Evolutionary conservation across 2,329 filamentous ascomycete genomes (phyloP).

Genomic region (Neophaeococcomyces aloes): DNA sequence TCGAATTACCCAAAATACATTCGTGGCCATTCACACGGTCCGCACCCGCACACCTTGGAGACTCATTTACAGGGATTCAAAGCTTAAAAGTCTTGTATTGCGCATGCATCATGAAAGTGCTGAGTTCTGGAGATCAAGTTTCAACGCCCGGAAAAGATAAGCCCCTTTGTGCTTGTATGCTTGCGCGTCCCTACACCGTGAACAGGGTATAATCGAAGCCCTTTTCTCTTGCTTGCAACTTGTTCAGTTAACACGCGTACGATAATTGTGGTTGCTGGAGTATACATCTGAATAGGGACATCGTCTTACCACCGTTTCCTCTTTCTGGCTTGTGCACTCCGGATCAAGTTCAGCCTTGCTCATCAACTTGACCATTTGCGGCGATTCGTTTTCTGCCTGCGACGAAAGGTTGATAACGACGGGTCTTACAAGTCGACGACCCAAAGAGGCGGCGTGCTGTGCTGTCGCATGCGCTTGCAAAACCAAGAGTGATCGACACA

Average conservation of each 20-base stretch:
- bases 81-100: not conserved
- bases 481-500: not conserved
- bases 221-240: no score
- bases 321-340: no score
- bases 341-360: no score
- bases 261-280: no score
- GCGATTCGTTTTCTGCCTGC: not conserved
- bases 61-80: not conserved
- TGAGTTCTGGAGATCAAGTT: not conserved
- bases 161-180: not conserved
- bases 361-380: no score
- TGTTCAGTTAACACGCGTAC: no score
- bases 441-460: not conserved
- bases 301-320: no score
- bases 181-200: no score
- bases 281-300: no score
- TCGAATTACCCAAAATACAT: not conserved
- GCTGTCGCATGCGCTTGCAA: slow-evolving; percentile 4
- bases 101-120: not conserved
- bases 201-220: no score
- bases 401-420: not conserved
- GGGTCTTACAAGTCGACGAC: not conserved
- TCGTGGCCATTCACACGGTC: not conserved
- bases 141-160: no score
- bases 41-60: not conserved